Conservation (phyloP, 768 basidiomycete species). For the Hypsizygus marmoreus region DNA sequence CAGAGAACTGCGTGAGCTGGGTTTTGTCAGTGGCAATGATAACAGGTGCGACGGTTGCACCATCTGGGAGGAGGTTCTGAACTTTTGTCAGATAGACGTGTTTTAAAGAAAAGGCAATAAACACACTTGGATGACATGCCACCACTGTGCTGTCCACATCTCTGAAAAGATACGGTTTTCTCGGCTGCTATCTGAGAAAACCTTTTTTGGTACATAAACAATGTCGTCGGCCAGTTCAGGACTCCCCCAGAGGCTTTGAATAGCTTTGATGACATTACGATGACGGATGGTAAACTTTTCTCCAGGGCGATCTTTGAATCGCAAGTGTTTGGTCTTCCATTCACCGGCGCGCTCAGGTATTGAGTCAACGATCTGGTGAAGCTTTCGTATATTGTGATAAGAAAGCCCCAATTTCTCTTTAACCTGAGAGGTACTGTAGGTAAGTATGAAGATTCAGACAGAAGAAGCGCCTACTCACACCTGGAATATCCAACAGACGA, state of each 20-base stretch:
- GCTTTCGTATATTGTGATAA: slow-evolving; percentile 23
- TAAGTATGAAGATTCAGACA: neutral
- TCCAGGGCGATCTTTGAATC: slow-evolving; percentile 26
- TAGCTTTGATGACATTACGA: slow-evolving; percentile 36
- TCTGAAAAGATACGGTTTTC: slow-evolving; percentile 35
- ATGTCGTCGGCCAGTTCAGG: slow-evolving; percentile 32
- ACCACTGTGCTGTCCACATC: slow-evolving; percentile 52
- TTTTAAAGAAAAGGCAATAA: neutral
- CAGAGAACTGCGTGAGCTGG: slow-evolving; percentile 38
- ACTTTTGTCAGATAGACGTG: neutral
- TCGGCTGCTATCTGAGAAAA: slow-evolving; percentile 31
- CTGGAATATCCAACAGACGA: slow-evolving; percentile 39
- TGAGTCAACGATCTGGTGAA: slow-evolving; percentile 31
- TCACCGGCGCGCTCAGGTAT: slow-evolving; percentile 19
- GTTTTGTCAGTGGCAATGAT: slow-evolving; percentile 52
- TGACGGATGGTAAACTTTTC: slow-evolving; percentile 32
- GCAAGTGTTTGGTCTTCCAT: slow-evolving; percentile 13
- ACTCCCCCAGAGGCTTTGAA: slow-evolving; percentile 34
- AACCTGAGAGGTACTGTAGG: slow-evolving; percentile 19
- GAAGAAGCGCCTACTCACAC: slow-evolving; percentile 29
- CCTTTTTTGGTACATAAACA: slow-evolving; percentile 35
- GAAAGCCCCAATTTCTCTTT: slow-evolving; percentile 26
- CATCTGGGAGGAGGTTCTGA: slow-evolving; percentile 7
- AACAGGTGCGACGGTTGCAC: slow-evolving; percentile 39
- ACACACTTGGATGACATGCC: slow-evolving; percentile 50